These are phyloP conservation scores for Coemansia sp. DNA, from an alignment of 192 early-diverging fungal genomes.

Conservation along the genomic window DNA sequence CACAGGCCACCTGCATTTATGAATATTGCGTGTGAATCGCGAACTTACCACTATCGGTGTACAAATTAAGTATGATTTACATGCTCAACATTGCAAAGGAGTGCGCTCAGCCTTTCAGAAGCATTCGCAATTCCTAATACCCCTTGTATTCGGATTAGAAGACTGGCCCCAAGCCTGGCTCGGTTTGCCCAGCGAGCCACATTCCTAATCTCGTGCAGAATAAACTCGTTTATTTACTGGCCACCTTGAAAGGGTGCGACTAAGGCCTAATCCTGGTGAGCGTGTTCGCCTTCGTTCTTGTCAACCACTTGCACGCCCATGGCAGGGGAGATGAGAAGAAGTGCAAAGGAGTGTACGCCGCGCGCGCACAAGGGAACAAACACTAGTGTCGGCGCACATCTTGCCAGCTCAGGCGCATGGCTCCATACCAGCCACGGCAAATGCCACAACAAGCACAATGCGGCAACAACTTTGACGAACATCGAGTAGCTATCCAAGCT, in stretches of 20 bases:
- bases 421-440: constrained; percentile 26
- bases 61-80: neutral
- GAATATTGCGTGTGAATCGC: neutral
- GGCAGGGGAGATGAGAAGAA: constrained; percentile 19
- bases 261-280: constrained; percentile 8
- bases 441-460: constrained; percentile 11
- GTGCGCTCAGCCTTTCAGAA: neutral
- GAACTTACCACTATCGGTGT: neutral
- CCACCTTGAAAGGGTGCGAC: neutral
- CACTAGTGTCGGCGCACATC: constrained; percentile 7
- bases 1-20: neutral
- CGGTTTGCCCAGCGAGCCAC: no score
- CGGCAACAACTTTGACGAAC: constrained; percentile 8
- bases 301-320: constrained; percentile 12
- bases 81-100: neutral
- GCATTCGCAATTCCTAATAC: neutral
- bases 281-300: neutral
- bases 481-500: constrained; percentile 8
- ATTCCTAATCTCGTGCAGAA: no score
- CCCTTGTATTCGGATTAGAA: no score
- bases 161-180: no score
- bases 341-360: constrained; percentile 16
- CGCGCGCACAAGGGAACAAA: constrained; percentile 15
- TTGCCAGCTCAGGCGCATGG: constrained; percentile 8
- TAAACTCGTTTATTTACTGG: no score